Percentiles rank a stretch among this genome's conserved stretches.
Conservation (phyloP, 2,329 filamentous ascomycete genomes). For the Diaporthe sp. region DNA sequence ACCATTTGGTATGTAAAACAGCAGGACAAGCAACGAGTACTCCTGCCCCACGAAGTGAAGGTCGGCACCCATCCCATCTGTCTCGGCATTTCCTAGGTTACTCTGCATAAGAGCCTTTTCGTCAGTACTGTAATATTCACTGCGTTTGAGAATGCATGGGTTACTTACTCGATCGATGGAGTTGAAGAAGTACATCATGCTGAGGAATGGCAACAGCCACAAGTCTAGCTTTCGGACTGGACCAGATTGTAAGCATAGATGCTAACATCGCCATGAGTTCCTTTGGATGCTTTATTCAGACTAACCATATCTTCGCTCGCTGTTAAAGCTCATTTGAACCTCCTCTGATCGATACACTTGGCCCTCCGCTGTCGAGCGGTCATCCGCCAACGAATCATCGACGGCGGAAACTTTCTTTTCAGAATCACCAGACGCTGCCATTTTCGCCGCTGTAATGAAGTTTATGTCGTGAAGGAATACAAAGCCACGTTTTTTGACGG, state of each 20-base stretch:
- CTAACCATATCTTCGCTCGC: conserved; percentile 26
- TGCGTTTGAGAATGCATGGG: conserved; percentile 39
- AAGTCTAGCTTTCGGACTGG: conserved; percentile 54
- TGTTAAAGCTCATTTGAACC: neutral
- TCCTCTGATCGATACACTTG: neutral
- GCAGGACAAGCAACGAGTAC: conserved; percentile 58
- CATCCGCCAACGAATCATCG: neutral
- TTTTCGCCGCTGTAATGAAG: neutral
- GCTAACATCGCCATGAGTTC: neutral
- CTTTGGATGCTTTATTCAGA: neutral
- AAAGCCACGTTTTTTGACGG: neutral
- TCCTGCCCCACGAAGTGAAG: conserved; percentile 55
- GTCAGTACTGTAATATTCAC: conserved; percentile 49
- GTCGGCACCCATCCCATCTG: conserved; percentile 55
- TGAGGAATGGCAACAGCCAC: conserved; percentile 57
- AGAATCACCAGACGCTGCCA: neutral
- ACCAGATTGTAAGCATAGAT: neutral
- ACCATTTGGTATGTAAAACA: conserved; percentile 65
- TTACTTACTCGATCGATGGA: conserved; percentile 34
- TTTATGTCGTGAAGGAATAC: accelerated
- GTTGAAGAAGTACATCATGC: conserved; percentile 50
- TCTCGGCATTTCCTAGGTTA: conserved; percentile 64
- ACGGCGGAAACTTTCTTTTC: neutral
- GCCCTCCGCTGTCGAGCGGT: conserved; percentile 2
- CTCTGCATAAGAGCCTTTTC: conserved; percentile 37